These are phyloP conservation scores for Akanthomyces dipterigenus DNA, from an alignment of 2,329 filamentous ascomycete species.

Conservation along the genomic window DNA sequence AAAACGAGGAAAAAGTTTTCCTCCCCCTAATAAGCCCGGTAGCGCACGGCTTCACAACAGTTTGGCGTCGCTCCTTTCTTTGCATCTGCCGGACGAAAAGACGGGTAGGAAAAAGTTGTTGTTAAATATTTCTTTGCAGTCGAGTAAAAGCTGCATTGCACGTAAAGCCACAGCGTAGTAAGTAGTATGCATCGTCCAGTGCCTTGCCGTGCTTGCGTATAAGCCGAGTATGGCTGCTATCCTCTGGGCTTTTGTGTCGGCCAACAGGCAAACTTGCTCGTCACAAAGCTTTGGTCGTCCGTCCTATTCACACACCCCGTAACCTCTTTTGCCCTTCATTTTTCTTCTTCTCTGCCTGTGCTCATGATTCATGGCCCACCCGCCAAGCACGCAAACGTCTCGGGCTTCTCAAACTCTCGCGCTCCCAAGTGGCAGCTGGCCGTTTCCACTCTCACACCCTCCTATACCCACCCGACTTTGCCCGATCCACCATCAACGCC, in stretches of 20 bases:
- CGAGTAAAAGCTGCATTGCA: neutral
- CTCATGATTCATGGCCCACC: conserved; percentile 30
- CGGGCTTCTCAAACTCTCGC: conserved; percentile 20
- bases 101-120: neutral
- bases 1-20: conserved; percentile 5
- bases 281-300: conserved; percentile 1
- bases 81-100: neutral
- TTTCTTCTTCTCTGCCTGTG: conserved; percentile 2
- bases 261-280: neutral
- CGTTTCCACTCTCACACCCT: conserved; percentile 11
- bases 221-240: neutral
- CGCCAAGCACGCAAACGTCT: conserved; percentile 23
- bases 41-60: neutral
- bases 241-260: neutral
- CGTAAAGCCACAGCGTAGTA: neutral
- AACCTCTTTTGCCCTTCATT: neutral
- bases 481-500: conserved; percentile 13
- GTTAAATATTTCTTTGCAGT: neutral
- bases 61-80: conserved; percentile 2
- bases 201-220: conserved; percentile 2
- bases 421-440: conserved; percentile 4
- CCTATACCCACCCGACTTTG: conserved; percentile 12
- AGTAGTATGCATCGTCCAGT: neutral
- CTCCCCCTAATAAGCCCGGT: neutral
- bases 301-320: conserved; percentile 5